phyloP scores from a whole-genome alignment of 2,329 filamentous ascomycete species.

The Allantophomopsis lycopodina region DNA sequence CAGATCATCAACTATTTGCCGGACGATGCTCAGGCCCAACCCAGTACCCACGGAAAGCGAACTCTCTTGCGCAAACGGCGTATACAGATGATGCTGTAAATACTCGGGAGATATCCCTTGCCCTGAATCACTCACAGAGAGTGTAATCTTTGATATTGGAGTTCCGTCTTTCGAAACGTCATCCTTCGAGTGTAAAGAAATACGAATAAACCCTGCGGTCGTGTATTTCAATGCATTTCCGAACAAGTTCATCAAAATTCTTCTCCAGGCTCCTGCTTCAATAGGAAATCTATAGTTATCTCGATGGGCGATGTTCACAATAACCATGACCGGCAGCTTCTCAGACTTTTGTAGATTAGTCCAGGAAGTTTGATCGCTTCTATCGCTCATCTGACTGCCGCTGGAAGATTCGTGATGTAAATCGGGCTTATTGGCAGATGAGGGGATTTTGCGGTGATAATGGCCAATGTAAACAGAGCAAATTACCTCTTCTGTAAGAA shows the following conservation, averaged over 20 bases:
- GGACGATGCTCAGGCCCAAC: conserved; percentile 49
- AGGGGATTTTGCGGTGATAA: conserved; percentile 11
- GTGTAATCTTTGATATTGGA: conserved; percentile 9
- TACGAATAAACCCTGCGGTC: conserved; percentile 31
- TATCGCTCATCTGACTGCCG: conserved; percentile 9
- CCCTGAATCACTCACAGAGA: conserved; percentile 47
- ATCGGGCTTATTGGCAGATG: too few relatives aligned
- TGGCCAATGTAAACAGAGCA: conserved; percentile 21
- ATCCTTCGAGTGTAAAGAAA: conserved; percentile 19
- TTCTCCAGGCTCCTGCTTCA: conserved; percentile 12
- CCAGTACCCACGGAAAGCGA: conserved; percentile 44
- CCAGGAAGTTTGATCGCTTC: conserved; percentile 8
- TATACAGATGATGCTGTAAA: conserved; percentile 38
- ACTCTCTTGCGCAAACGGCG: conserved; percentile 45
- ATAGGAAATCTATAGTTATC: conserved; percentile 17
- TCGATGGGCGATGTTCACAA: conserved; percentile 24
- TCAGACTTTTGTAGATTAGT: background rate
- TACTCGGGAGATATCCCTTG: conserved; percentile 51
- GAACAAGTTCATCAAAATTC: conserved; percentile 45
- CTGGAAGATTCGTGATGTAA: conserved; percentile 2
- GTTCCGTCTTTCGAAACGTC: conserved; percentile 2
- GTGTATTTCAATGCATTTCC: conserved; percentile 51
- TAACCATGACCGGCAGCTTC: conserved; percentile 23
- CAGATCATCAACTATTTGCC: conserved; percentile 44
- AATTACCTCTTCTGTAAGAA: conserved; percentile 20